Base-by-base conservation (phyloP, 257 asterid genomes). In the Lantana camara region DNA sequence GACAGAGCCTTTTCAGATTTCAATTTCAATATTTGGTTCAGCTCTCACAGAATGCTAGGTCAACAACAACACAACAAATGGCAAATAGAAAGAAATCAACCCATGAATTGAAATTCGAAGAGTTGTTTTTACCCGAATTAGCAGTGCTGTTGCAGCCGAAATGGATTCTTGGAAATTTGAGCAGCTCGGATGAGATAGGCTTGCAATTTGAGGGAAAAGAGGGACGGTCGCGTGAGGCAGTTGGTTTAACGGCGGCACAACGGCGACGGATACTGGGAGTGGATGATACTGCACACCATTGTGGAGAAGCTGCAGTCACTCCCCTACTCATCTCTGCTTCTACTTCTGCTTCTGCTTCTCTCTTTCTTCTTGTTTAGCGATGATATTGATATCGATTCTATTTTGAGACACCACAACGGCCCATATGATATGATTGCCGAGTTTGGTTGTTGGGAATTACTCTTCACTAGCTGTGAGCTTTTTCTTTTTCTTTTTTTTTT, bases 91-190 rank as follows among this genome's bases (percentile, higher is more conserved):
- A 57, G 14, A 48, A 29, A 46, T 6, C 54, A 50, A 21, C 20
- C 51, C 9, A 21, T n/a, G 23, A 13, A 0, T 9, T 10, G 11
- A 4, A 41, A 32, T 2, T 0, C 47, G 19, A 60, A 42, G 44
- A n/a, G 30, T 14, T 35, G 5, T 0, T 24, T 5, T 15, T 57
- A 69, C 80, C 75, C 2, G 69, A 75, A 63, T 75, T 56, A 12
- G 50, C 76, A 37, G 30, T 44, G 29, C 71, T 48, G 42, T 69
- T 73, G 40, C 89, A 76, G 64, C 74, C 72, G 30, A 82, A 74
- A 20, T 62, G 47, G 64, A 72, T 41, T 53, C 66, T 68, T 1
- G 73, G 64, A 64, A 30, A 55, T 35, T 63, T 64, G 15, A 35
- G 68, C 32, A 64, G 57, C 46, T 70, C 52, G 41, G 27, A 19